Evolutionary conservation across 2,329 filamentous ascomycete genomes (phyloP).

Genomic region (Xylariaceae sp.): DNA sequence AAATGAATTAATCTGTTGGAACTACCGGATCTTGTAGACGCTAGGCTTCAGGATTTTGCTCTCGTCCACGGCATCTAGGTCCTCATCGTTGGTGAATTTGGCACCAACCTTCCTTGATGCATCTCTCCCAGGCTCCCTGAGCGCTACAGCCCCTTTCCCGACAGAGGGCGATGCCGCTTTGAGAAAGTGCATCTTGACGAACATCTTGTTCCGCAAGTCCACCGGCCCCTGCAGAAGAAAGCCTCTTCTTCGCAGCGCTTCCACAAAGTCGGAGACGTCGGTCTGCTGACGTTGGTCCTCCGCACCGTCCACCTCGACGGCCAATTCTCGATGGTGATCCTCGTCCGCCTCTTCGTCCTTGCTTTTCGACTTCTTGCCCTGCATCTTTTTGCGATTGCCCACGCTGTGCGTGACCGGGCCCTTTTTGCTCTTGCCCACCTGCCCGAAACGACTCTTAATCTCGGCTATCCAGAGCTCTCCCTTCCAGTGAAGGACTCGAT

Average conservation of each 20-base stretch:
- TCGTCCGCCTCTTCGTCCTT: constrained; percentile 42
- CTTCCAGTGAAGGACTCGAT: constrained; percentile 82
- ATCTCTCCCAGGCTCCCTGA: constrained; percentile 10
- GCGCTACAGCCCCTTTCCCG: constrained; percentile 60
- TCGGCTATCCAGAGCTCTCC: constrained; percentile 96
- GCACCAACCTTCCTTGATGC: constrained; percentile 32
- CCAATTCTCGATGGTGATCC: constrained; percentile 48
- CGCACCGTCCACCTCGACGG: constrained; percentile 63
- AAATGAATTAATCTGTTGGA: no score
- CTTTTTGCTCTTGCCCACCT: constrained; percentile 39
- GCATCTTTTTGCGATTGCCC: constrained; percentile 54
- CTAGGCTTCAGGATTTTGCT: constrained; percentile 76
- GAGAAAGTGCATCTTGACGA: constrained; percentile 91
- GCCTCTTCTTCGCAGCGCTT: constrained; percentile 70
- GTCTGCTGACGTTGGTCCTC: constrained; percentile 63
- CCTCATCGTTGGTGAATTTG: constrained; percentile 54
- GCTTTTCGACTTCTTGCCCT: constrained; percentile 30
- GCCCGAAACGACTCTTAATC: constrained; percentile 86
- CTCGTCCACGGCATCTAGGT: constrained; percentile 57
- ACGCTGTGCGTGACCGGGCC: constrained; percentile 60
- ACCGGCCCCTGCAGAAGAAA: constrained; percentile 76
- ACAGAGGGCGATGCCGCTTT: constrained; percentile 69
- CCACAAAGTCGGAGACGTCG: constrained; percentile 79
- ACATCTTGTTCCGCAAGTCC: constrained; percentile 93
- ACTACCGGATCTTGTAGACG: constrained; percentile 81